Base-by-base conservation (phyloP, 192 early-diverging fungal species). In the Pilobolus umbonatus region DNA sequence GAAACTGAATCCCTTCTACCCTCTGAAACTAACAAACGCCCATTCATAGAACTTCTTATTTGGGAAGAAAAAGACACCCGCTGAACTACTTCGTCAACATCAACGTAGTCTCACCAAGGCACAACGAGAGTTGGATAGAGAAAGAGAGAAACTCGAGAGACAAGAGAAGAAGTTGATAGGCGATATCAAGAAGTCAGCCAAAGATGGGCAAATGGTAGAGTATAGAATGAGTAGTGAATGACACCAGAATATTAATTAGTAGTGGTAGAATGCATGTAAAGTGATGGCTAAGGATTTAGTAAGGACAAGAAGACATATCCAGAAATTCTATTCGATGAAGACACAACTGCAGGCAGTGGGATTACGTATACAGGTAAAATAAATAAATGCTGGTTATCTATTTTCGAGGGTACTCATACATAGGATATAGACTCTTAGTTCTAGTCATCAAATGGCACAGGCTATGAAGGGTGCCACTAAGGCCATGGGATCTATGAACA, bases 211-310 rank as follows among this genome's bases (percentile, higher is more conserved):
- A 68, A 92, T 92, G 84, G 92, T 91, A 76, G 4, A 28, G 38
- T 31, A 14, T 22, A 22, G 30, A 0, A 17, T 26, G 34, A 22
- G 21, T 30, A 5, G 32, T 49, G n/a, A 24, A 1, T 52, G 25
- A 31, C 3, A 22, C 39, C 19, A 15, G 47, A 72, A 64, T 55
- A 57, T 60, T 39, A 56, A 42, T 58, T 38, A 17, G n/a, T n/a
- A n/a, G 57, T 49, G 24, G 14, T 60, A 90, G 85, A 76, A 75
- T 57, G 88, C 92, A 5, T 92, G 87, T 70, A 96, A 96, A 62
- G 82, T 97, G 44, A 98, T 96, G 95, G 96, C 96, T 42, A 96
- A 93, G 75, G 95, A 99, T 74, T 72, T 99, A 46, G 96, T 99
- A 14, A 80, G 96, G 34, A 99, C 95, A 19, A 81, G 95, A 38